Evolutionary conservation across 2,329 filamentous ascomycete species (phyloP).

Genomic region (Microcyclospora tardicrescens): DNA sequence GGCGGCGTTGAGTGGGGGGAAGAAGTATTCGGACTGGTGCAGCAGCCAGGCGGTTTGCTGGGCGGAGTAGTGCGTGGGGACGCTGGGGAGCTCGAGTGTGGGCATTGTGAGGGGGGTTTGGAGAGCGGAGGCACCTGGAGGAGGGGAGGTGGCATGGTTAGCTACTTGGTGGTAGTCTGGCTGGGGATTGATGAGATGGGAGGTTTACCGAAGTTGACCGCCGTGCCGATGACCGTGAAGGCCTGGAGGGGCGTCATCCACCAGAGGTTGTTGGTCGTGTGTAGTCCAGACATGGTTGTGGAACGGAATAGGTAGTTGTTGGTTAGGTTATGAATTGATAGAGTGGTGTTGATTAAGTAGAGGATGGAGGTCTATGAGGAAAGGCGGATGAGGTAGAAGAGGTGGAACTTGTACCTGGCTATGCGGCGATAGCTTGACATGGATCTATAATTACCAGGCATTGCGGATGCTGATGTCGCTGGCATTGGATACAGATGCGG

Average conservation of each 20-base stretch:
- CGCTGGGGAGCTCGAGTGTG: slow-evolving; percentile 13
- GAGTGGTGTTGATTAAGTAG: not conserved
- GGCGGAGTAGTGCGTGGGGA: slow-evolving; percentile 16
- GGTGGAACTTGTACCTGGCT: not conserved
- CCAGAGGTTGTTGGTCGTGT: slow-evolving; percentile 11
- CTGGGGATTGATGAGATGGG: not conserved
- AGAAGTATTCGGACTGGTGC: slow-evolving; percentile 19
- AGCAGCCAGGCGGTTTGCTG: slow-evolving; percentile 18
- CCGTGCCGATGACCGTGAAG: slow-evolving; percentile 17
- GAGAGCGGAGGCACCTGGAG: slow-evolving; percentile 19
- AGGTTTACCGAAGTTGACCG: slow-evolving; percentile 18
- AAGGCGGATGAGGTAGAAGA: not conserved
- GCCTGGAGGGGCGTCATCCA: slow-evolving; percentile 20
- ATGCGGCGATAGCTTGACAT: no score
- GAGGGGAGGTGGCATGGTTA: not conserved
- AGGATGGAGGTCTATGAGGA: not conserved
- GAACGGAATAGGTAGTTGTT: not conserved
- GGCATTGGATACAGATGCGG: no score
- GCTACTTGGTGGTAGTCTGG: slow-evolving; percentile 1
- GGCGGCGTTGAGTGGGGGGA: slow-evolving; percentile 19
- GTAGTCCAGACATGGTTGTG: not conserved
- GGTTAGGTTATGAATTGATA: slow-evolving; percentile 1
- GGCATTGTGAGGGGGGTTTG: slow-evolving; percentile 22
- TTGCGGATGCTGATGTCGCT: no score
- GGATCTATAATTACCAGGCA: no score